phyloP scores from a whole-genome alignment of 2,329 filamentous ascomycete species.

The Ophiocordyceps camponoti-saundersi region DNA sequence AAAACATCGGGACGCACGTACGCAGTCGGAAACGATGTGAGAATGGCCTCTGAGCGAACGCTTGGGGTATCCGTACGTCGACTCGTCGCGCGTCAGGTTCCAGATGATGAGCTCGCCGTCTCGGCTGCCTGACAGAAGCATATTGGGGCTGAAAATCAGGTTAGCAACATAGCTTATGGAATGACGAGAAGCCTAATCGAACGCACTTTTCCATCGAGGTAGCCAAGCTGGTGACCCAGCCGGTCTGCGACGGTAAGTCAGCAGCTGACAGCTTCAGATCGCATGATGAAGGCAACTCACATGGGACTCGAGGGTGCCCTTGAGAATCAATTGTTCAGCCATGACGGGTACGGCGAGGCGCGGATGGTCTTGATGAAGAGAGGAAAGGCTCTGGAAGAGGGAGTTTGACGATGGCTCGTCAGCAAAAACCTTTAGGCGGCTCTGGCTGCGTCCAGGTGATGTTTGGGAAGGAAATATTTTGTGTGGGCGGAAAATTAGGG shows the following conservation, averaged over 20 bases:
- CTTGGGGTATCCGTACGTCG: constrained; percentile 97
- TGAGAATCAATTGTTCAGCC: constrained; percentile 90
- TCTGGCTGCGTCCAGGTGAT: constrained; percentile 3
- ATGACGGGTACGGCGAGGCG: constrained; percentile 34
- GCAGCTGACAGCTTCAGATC: neutral
- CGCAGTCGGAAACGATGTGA: constrained; percentile 99
- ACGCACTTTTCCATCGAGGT: constrained; percentile 97
- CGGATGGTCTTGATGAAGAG: constrained; percentile 13
- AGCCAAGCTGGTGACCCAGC: constrained; percentile 97
- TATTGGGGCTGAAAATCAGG: constrained; percentile 60
- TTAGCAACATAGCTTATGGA: neutral
- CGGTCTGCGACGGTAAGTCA: constrained; percentile 37
- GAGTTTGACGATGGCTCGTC: constrained; percentile 8
- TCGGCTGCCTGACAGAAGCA: constrained; percentile 93
- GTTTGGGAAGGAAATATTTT: constrained; percentile 20
- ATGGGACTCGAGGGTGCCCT: constrained; percentile 97
- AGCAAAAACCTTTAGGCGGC: constrained; percentile 7
- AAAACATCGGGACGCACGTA: constrained; percentile 36
- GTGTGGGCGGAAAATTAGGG: constrained; percentile 37
- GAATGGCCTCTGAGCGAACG: constrained; percentile 97
- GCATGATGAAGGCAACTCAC: constrained; percentile 26
- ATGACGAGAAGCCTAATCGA: neutral
- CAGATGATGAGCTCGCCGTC: constrained; percentile 99
- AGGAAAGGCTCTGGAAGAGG: constrained; percentile 6
- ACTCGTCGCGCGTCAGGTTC: constrained; percentile 98